Percentiles rank a stretch among this genome's conserved stretches.
Conservation (phyloP, 306 rosid species). For the Vicia sativa region DNA sequence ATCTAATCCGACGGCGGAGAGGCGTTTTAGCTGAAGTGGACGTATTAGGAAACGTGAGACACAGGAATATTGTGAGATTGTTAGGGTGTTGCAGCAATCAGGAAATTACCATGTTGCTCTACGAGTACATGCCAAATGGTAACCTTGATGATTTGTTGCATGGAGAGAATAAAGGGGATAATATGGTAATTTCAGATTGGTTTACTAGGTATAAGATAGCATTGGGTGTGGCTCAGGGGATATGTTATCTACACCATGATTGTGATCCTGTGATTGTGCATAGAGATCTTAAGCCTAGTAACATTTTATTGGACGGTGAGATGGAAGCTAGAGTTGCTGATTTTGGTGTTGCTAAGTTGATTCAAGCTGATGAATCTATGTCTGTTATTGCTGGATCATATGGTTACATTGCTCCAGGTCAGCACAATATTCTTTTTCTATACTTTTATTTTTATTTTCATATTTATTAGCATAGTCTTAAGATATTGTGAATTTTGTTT, state of each 20-base stretch:
- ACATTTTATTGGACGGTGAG: constrained; percentile 77
- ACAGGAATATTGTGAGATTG: constrained; percentile 91
- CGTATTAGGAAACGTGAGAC: constrained; percentile 92
- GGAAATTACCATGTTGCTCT: constrained; percentile 86
- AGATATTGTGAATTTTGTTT: too few relatives aligned
- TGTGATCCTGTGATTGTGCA: constrained; percentile 91
- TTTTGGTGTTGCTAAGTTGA: constrained; percentile 91
- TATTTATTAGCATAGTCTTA: too few relatives aligned
- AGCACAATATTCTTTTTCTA: background rate
- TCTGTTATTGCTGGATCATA: constrained; percentile 96
- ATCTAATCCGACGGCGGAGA: constrained; percentile 64
- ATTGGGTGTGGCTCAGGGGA: constrained; percentile 93
- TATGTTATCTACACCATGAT: constrained; percentile 94
- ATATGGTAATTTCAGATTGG: constrained; percentile 72
- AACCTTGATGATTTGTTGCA: constrained; percentile 80
- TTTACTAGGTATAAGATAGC: constrained; percentile 79
- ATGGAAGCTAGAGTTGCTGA: constrained; percentile 97
- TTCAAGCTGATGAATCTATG: constrained; percentile 84
- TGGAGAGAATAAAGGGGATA: constrained; percentile 69
- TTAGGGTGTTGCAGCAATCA: constrained; percentile 91
- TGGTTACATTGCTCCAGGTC: constrained; percentile 98
- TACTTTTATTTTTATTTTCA: background rate
- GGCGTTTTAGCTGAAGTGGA: constrained; percentile 95
- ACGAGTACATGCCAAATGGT: constrained; percentile 95
- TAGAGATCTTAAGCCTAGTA: constrained; percentile 90